Conservation (phyloP, 805 yeast genomes). For the Candida nanaspora region DNA sequence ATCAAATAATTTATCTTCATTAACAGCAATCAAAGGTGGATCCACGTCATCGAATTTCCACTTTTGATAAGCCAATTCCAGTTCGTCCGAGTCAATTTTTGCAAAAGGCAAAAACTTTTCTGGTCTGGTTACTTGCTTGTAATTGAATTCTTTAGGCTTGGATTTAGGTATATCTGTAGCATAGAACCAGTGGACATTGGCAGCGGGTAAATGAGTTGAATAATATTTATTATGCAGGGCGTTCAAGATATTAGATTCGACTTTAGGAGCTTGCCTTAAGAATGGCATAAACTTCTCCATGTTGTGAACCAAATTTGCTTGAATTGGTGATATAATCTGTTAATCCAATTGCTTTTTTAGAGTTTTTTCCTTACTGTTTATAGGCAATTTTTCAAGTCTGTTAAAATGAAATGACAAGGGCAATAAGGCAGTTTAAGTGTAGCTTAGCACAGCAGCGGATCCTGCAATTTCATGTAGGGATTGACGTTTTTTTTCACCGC, state of each 20-base stretch:
- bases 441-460: no score
- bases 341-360: no score
- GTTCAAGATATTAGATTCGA: not conserved
- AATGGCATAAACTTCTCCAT: not conserved
- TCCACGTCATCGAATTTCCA: constrained; percentile 5
- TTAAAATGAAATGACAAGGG: no score
- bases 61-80: constrained; percentile 45
- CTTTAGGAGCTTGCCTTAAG: not conserved
- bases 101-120: constrained; percentile 64
- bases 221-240: constrained; percentile 1
- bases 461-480: no score
- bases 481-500: no score
- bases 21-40: constrained; percentile 44
- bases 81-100: constrained; percentile 46
- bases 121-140: constrained; percentile 43
- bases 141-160: constrained; percentile 57
- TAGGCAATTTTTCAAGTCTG: no score
- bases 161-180: constrained; percentile 71
- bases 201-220: constrained; percentile 1
- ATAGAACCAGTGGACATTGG: constrained; percentile 57
- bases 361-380: no score
- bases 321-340: no score
- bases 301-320: no score
- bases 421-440: no score
- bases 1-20: constrained; percentile 73